A percentile compares a stretch with the other conserved stretches of the same genome.
Conservation (phyloP, 352 stramenopile species). For the Phytophthora multivora region DNA sequence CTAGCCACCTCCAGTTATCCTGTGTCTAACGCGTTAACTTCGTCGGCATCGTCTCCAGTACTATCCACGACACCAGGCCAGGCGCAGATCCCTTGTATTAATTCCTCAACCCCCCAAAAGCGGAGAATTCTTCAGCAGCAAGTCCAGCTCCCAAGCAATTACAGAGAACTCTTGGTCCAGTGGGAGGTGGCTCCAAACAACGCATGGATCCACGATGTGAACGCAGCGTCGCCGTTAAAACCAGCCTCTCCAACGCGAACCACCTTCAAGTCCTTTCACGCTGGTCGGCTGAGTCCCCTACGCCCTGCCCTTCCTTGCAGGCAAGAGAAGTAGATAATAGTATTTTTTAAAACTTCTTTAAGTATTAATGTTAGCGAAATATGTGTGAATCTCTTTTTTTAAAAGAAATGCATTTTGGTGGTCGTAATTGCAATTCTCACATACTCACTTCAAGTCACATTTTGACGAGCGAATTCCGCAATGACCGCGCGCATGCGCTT, state of each 20-base stretch:
- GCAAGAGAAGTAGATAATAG: no score
- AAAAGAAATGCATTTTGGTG: no score
- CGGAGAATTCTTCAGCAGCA: neutral
- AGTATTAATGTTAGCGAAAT: no score
- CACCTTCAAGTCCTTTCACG: neutral
- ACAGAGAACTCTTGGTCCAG: slow-evolving; percentile 14
- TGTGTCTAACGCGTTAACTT: neutral
- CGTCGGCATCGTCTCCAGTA: neutral
- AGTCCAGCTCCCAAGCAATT: slow-evolving; percentile 20
- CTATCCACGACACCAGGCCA: neutral
- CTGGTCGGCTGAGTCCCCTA: neutral
- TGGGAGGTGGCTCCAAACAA: slow-evolving; percentile 19
- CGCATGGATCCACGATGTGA: slow-evolving; percentile 24
- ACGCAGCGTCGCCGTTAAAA: slow-evolving; percentile 18
- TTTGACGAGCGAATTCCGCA: neutral
- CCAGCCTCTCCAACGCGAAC: neutral
- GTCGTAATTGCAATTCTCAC: no score
- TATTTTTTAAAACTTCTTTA: no score
- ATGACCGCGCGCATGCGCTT: slow-evolving; percentile 21
- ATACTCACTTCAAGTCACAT: neutral
- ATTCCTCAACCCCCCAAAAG: no score
- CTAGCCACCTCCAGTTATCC: neutral
- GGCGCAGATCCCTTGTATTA: no score
- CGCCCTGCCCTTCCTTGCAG: neutral
- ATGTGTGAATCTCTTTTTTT: no score